Base-by-base conservation (phyloP, 352 stramenopile species). In the Phytophthora kernoviae region DNA sequence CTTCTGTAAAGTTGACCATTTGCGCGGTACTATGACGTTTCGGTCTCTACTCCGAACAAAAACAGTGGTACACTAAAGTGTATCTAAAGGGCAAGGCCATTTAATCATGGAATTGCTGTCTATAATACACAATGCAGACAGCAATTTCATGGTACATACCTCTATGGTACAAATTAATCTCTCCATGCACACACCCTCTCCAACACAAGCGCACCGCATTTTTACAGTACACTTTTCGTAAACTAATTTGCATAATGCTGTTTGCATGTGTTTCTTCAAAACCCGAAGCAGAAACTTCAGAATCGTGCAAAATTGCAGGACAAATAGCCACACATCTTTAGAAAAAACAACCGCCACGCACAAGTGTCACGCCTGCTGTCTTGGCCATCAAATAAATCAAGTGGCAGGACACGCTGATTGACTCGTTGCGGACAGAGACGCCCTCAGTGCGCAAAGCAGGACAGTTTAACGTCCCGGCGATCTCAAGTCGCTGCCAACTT, bases 401-500 rank as follows among this genome's bases (percentile, higher is more conserved):
- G 50, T 57, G 33, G 33, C 36, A 54, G 18, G 26, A 32, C 33
- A 17, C 37, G 37, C 37, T 43, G 15, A 43, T 43, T 43, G 37
- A 43, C 37, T 15, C 15, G 15, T 17, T 8, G 15, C 37, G 37
- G 18, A 43, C 37, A 43, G 37, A 43, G 18, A 43, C 37, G 14
- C 14, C 37, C 37, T 8, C 12, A 4, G 12, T 17, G 37, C 18
- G 33, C 46, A 54, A 44, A 37, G 21, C 34, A 36, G 47, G 21
- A 15, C 46, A 22, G 46, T 9, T 21, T 4, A 20, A 15, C 34
- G 47, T 57, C 39, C 50, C 50, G 50, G 39, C 50, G 50, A 57
- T 57, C 50, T 21, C 27, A 57, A 49, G 50, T 57, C 39, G 50
- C 9, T 32, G 39, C 37, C 17, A 57, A 57, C 50, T 57, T 57